Evolutionary conservation across 192 early-diverging fungal species (phyloP).

Genomic region (Linnemannia elongata): DNA sequence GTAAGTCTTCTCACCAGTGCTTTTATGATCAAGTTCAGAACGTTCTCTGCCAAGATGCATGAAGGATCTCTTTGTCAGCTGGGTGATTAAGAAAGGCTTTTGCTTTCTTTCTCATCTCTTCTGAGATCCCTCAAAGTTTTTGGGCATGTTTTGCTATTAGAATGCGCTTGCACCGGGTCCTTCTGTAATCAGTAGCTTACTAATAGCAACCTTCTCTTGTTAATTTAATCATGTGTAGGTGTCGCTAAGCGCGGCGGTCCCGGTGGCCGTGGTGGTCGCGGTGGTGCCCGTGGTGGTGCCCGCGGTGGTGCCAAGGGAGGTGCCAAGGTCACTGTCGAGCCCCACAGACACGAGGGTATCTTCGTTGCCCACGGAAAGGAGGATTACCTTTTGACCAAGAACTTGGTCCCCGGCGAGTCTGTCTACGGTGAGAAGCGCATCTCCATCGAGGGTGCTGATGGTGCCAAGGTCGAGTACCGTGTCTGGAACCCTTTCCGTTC

Average conservation of each 20-base stretch:
- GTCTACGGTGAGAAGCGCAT: constrained; percentile 99
- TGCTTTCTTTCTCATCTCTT: constrained; percentile 3
- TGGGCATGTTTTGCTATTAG: neutral
- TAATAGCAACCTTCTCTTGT: neutral
- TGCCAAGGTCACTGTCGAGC: constrained; percentile 96
- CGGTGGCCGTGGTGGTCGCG: constrained; percentile 64
- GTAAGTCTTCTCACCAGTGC: constrained; percentile 48
- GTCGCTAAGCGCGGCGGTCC: constrained; percentile 70
- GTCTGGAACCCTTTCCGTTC: constrained; percentile 99
- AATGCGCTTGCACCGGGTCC: neutral
- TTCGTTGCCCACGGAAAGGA: constrained; percentile 99
- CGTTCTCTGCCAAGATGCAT: too few relatives aligned
- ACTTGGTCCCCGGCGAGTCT: constrained; percentile 95
- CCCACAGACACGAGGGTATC: constrained; percentile 94
- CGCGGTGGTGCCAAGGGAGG: constrained; percentile 88
- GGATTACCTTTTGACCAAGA: constrained; percentile 98
- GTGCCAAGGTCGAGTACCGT: constrained; percentile 97
- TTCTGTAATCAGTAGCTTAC: neutral
- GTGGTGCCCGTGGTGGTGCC: constrained; percentile 71
- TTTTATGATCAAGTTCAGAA: too few relatives aligned
- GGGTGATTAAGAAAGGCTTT: neutral
- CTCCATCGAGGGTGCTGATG: constrained; percentile 93
- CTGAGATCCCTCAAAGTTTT: neutral
- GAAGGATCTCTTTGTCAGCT: too few relatives aligned
- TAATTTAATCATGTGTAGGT: constrained; percentile 41